Evolutionary conservation across 805 yeast genomes (phyloP), one percentile per base, ranked within the genome.

Genomic region (Blastobotrys peoriensis): DNA sequence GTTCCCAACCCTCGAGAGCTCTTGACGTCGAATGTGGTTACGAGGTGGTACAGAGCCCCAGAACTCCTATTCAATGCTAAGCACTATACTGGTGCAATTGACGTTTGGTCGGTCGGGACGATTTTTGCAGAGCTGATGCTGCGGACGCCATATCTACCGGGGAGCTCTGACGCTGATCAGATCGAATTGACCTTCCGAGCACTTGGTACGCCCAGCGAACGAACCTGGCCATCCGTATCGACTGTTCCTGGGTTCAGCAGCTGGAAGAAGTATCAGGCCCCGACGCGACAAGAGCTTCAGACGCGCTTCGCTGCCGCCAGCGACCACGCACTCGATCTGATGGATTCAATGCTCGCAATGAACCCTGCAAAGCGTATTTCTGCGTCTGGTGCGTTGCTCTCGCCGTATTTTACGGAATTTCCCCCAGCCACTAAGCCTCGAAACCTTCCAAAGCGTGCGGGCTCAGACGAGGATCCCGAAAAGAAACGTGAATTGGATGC

Each of bases 1-100:
- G 68, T 86, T 46, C 91, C 94, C 0, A 37, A 57, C 19, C 86
- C 89, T 0, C 55, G 57, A 38, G 77, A 80, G 37, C 77, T 79
- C 47, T 68, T 93, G 62, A 86, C 98, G 0, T 85, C 95, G 1
- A 91, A 89, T 51, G 99, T 93, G 3, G 98, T 93, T 1, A 93
- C 99, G 2, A 68, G 98, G 48, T 93, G 99, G 99, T 93, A 93
- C 64, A 70, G 98, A 44, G 95, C 98, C 0, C 99, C 99, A 0
- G 99, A 93, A 58, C 68, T 93, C 38, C 67, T 93, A 19, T 78
- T 91, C 49, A 97, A 96, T 1, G 83, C 96, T 0, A 74, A 82
- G 39, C 93, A 87, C 62, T 93, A 93, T 58, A 83, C 96, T 0
- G 82, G 81, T 1, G 94, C 94, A 0, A 76, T 93, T 3, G 99